Evolutionary conservation across 108 stramenopile species (phyloP).

Genomic region (Fistulifera pelliculosa): DNA sequence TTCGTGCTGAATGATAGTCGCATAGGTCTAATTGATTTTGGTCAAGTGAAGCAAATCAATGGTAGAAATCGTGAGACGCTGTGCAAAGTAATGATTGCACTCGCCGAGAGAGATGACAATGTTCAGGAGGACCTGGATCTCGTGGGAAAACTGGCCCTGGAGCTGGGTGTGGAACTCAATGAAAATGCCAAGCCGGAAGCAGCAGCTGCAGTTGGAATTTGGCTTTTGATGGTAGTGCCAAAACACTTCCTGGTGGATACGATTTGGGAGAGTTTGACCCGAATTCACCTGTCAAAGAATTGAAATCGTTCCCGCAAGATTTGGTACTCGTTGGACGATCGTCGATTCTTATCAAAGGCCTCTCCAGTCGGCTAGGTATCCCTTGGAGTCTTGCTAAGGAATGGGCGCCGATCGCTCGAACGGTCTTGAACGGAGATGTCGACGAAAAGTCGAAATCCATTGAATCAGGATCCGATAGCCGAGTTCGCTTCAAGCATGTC

Average conservation of each 20-base stretch:
- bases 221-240: conserved; percentile 83
- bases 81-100: conserved; percentile 84
- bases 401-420: conserved; percentile 74
- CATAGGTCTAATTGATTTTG: conserved; percentile 93
- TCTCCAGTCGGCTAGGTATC: conserved; percentile 73
- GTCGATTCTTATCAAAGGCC: conserved; percentile 88
- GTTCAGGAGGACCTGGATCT: conserved; percentile 56
- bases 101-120: conserved; percentile 68
- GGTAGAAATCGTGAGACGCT: conserved; percentile 74
- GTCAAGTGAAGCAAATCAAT: conserved; percentile 84
- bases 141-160: conserved; percentile 69
- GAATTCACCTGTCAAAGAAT: conserved; percentile 84
- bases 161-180: conserved; percentile 79
- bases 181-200: conserved; percentile 66
- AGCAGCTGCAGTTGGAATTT: conserved; percentile 84
- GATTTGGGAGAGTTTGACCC: conserved; percentile 77
- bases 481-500: conserved; percentile 60
- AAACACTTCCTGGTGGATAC: conserved; percentile 85
- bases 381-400: conserved; percentile 79
- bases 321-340: conserved; percentile 88
- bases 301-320: conserved; percentile 90
- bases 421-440: conserved; percentile 22
- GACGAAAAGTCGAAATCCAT: neutral
- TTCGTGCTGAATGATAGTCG: conserved; percentile 86
- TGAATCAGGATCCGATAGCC: conserved; percentile 8